Evolutionary conservation across 2,329 filamentous ascomycete genomes (phyloP).

Genomic region (Fusarium avenaceum): DNA sequence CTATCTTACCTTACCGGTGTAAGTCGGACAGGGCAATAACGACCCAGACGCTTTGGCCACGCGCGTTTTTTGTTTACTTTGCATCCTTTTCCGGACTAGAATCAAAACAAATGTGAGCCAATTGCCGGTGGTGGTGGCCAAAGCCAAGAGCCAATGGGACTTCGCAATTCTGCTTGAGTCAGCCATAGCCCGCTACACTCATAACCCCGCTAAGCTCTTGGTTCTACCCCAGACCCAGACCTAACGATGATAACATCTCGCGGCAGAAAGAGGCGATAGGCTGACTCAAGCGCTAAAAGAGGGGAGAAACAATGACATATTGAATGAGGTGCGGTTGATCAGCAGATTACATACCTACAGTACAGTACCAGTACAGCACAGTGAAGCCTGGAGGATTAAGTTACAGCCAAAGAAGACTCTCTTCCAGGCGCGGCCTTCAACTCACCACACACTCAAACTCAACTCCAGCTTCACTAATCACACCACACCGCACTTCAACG

Average conservation of each 20-base stretch:
- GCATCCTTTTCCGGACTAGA: slow-evolving; percentile 54
- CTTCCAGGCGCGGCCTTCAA: background rate
- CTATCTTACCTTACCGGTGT: slow-evolving; percentile 36
- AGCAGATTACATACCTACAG: slow-evolving; percentile 11
- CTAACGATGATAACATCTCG: slow-evolving; percentile 42
- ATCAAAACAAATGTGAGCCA: slow-evolving; percentile 41
- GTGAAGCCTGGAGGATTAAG: slow-evolving; percentile 1
- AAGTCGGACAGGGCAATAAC: slow-evolving; percentile 29
- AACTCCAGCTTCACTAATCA: slow-evolving; percentile 20
- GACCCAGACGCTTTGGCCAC: slow-evolving; percentile 39
- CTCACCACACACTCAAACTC: background rate
- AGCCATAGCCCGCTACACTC: slow-evolving; percentile 17
- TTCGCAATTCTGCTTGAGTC: background rate
- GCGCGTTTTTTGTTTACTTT: slow-evolving; percentile 61
- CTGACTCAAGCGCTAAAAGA: slow-evolving; percentile 23
- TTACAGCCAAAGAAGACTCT: slow-evolving; percentile 15
- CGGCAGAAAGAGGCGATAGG: slow-evolving; percentile 35
- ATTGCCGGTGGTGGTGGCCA: slow-evolving; percentile 14
- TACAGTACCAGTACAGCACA: background rate
- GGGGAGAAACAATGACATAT: slow-evolving; percentile 42
- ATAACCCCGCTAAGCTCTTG: slow-evolving; percentile 38
- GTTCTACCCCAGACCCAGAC: slow-evolving; percentile 23
- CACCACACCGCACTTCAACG: slow-evolving; percentile 29
- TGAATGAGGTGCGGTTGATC: slow-evolving; percentile 10
- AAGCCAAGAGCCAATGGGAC: slow-evolving; percentile 17